Base-by-base conservation (phyloP, 176 grass and related monocot species). In the Carex scoparia region DNA sequence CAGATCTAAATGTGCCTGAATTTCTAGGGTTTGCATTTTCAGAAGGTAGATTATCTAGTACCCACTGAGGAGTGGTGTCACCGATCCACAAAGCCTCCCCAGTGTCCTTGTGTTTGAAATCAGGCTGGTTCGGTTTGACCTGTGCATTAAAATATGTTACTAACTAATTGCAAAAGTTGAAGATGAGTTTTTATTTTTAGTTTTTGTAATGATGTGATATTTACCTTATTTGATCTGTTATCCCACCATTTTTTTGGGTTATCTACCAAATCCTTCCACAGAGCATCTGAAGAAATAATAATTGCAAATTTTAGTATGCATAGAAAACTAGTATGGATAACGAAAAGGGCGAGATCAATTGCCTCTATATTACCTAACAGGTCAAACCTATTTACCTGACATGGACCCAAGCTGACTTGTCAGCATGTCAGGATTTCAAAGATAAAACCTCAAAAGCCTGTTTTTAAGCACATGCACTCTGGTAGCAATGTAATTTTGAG, bases 171-270 rank as follows among this genome's bases (percentile, higher is more conserved):
- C 42, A 55, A 23, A 77, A 77, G 0, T 55, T 15, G 51, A 77
- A 77, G 48, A 14, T 12, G 6, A 49, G 2, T 62, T 62, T 6
- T 23, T 35, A 35, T 35, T 35, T 35, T 35, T 35, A 35, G 10
- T 76, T 35, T 10, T 28, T 60, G 38, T 85, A 15, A 14, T 60
- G 79, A 81, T n/a, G 35, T 46, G 3, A 86, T 71, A 63, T 54
- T 27, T 64, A 86, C 91, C 90, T 94, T 99, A 0, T 84, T 84
- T 61, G 79, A 65, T 72, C 96, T 37, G 65, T 95, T 94, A 86
- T 99, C 96, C 93, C 90, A 95, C 93, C 96, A 99, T 44, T 88
- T 82, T 16, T 61, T 68, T 37, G 90, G 90, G 81, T 89, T 95
- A 59, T 91, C 85, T 83, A 95, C 31, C 42, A 99, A 86, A 81